Evolutionary conservation across 2,329 filamentous ascomycete species (phyloP).

Genomic region (Ophiocordyceps unilateralis): DNA sequence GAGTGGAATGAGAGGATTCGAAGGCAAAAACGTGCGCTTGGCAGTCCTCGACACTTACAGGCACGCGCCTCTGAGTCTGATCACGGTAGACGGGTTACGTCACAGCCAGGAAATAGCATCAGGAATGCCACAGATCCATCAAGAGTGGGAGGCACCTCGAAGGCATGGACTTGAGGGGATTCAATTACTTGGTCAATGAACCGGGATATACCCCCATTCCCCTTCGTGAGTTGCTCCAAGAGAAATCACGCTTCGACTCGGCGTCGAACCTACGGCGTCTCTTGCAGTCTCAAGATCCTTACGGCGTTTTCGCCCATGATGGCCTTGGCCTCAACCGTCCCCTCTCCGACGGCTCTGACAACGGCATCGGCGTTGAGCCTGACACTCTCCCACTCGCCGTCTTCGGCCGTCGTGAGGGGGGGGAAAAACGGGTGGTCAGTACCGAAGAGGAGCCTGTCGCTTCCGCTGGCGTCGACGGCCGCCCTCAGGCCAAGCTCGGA

Average conservation of each 20-base stretch:
- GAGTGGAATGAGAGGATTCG: too few species aligned
- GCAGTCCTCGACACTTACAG: too few species aligned
- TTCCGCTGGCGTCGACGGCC: conserved; percentile 49
- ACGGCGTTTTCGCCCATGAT: conserved; percentile 45
- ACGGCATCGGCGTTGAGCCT: conserved; percentile 34
- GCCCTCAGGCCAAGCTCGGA: conserved; percentile 56
- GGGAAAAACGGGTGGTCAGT: conserved; percentile 78
- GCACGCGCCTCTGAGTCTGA: too few species aligned
- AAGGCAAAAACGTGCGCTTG: too few species aligned
- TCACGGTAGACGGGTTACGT: too few species aligned
- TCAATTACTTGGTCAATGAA: too few species aligned
- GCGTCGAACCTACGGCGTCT: conserved; percentile 4
- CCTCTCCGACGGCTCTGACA: conserved; percentile 28
- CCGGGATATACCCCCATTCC: too few species aligned
- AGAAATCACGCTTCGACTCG: neutral
- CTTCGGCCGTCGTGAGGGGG: conserved; percentile 45
- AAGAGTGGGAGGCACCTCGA: too few species aligned
- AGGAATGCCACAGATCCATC: too few species aligned
- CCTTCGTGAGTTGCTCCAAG: too few species aligned
- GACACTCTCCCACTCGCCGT: conserved; percentile 54
- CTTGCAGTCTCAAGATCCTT: conserved; percentile 24
- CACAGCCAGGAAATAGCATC: too few species aligned
- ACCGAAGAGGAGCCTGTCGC: conserved; percentile 60
- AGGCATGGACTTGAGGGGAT: too few species aligned
- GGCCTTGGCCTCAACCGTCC: conserved; percentile 26